Conservation (phyloP, 257 asterid species). For the Datura wrightii region DNA sequence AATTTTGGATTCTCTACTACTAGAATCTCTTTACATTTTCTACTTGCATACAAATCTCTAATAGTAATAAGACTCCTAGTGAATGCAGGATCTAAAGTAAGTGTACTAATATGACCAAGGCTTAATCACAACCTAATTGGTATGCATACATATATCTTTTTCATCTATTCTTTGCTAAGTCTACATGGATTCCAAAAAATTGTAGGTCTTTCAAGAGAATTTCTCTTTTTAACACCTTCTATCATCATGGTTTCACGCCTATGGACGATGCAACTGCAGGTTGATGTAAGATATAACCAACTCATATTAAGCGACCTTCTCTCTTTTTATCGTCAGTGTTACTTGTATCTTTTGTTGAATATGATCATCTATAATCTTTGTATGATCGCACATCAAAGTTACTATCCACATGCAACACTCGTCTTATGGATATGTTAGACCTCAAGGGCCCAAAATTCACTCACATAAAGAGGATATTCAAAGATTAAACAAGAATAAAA, state of each 20-base stretch:
- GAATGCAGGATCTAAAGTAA: neutral
- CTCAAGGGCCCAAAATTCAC: neutral
- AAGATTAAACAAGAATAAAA: slow-evolving; percentile 9
- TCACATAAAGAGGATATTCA: neutral
- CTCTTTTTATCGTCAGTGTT: neutral
- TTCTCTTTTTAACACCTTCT: neutral
- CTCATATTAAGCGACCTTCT: neutral
- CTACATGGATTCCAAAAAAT: neutral
- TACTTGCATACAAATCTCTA: neutral
- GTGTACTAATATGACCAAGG: neutral
- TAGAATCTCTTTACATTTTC: neutral
- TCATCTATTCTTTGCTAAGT: slow-evolving; percentile 4
- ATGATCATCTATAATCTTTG: neutral
- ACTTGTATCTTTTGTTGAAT: slow-evolving; percentile 20
- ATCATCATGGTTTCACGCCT: neutral
- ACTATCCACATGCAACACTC: neutral
- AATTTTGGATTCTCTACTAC: neutral
- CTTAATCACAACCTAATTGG: neutral
- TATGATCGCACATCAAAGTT: slow-evolving; percentile 7
- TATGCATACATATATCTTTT: slow-evolving; percentile 5
- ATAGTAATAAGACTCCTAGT: neutral
- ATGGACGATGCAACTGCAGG: neutral
- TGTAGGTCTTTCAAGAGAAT: neutral
- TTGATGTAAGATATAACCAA: neutral
- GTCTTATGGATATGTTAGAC: neutral